Base-by-base conservation (phyloP, 305 asterid genomes). In the Coffea humblotiana region DNA sequence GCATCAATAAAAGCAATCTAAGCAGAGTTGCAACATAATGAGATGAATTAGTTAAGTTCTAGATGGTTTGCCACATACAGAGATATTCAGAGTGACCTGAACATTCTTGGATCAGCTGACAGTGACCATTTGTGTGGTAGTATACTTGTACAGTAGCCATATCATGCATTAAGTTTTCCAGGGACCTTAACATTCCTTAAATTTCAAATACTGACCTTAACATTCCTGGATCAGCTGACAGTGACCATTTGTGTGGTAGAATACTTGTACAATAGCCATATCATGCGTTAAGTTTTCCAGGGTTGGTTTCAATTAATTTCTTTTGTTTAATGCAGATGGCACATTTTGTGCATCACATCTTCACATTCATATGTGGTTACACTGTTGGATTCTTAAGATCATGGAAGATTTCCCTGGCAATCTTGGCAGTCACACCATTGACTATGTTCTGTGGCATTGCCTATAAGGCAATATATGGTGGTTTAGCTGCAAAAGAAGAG, bases 361-460 rank as follows among this genome's bases (percentile, higher is more conserved):
- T 88, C 82, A 92, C 97, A 52, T 94, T 94, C 91, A 80, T 94
- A 80, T 87, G 91, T 21, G 98, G 97, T 54, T 94, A 91, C 37
- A 71, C 78, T 0, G 97, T 94, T 25, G 98, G 97, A 49, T 90
- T 92, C 88, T 21, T 82, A 74, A 84, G 84, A 81, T 91, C 98
- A 8, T 84, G 89, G 91, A 92, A 88, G 88, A 92, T 92, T 74
- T 89, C 97, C 19, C 81, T 91, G 21, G 97, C 92, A 52, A 94
- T 92, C 81, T 88, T 94, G 64, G 95, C 95, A 71, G 98, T 92
- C 52, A 94, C 97, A 2, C 98, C 98, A 21, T 82, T 94, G 61
- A 91, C 94, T 2, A 94, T 94, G 97, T 87, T 90, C 56, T 91
- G 97, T 83, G 98, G 97, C 43, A 88, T 92, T 76, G 93, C 92